A percentile compares a stretch with the other conserved stretches of the same genome.
Evolutionary conservation across 2,329 filamentous ascomycete genomes (phyloP).

Genomic region (Colletotrichum limetticola): DNA sequence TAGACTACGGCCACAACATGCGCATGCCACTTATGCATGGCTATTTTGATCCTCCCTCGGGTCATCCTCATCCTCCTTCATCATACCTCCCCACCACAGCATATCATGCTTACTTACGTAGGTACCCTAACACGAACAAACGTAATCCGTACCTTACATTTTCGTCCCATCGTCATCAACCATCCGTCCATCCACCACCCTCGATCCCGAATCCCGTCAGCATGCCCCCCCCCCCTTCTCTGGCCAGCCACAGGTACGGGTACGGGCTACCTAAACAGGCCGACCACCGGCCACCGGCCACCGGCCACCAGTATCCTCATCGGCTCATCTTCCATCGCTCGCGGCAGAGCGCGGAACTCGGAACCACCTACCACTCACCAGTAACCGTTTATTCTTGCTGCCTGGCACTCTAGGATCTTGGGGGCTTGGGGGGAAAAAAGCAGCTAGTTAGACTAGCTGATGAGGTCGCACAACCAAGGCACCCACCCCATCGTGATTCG

Average conservation of each 20-base stretch:
- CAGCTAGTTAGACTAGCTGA: not conserved
- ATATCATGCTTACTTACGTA: not conserved
- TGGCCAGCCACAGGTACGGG: too few species aligned
- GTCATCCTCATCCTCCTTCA: not conserved
- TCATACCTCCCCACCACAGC: not conserved
- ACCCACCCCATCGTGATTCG: not conserved
- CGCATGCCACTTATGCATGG: slow-evolving; percentile 9
- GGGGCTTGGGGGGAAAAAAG: too few species aligned
- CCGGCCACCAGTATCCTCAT: too few species aligned
- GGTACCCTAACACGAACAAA: too few species aligned
- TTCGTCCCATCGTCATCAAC: not conserved
- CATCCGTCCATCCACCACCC: not conserved
- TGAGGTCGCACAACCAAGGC: not conserved
- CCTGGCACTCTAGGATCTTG: not conserved
- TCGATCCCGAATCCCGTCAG: not conserved
- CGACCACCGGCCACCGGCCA: too few species aligned
- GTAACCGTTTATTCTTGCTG: not conserved
- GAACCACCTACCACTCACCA: too few species aligned
- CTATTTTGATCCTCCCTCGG: slow-evolving; percentile 13
- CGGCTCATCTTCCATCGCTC: too few species aligned
- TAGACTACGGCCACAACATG: not conserved
- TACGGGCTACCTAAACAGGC: too few species aligned
- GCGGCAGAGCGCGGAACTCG: not conserved
- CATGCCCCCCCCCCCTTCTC: too few species aligned
- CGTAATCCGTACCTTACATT: not conserved